A percentile compares a stretch with the other conserved stretches of the same genome.
These are phyloP conservation scores for Aspergillus chevalieri DNA, from an alignment of 2,329 filamentous ascomycete species.

Conservation along the genomic window DNA sequence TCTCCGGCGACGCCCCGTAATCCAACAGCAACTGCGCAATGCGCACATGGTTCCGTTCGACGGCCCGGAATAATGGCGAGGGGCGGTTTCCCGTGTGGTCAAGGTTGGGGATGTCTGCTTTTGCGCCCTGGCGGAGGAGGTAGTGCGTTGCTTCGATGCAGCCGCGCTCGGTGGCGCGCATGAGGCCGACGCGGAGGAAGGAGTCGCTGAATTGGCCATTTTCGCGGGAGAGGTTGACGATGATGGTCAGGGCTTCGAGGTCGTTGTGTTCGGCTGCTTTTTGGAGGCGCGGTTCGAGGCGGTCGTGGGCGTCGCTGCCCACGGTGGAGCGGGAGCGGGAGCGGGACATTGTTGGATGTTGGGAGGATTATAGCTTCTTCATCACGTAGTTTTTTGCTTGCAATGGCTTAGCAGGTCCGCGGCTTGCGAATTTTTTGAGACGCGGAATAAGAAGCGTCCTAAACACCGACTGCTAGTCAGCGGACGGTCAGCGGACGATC, in stretches of 20 bases:
- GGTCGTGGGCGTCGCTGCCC: conserved; percentile 30
- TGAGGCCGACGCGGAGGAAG: conserved; percentile 35
- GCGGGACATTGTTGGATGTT: conserved; percentile 15
- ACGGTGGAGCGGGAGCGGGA: conserved; percentile 30
- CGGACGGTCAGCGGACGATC: too few species aligned
- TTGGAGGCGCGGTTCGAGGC: conserved; percentile 38
- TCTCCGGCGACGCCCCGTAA: conserved; percentile 25
- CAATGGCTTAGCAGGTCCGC: too few species aligned
- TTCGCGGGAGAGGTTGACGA: conserved; percentile 27
- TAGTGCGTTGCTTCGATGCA: conserved; percentile 25
- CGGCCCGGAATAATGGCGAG: conserved; percentile 33
- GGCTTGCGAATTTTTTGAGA: too few species aligned
- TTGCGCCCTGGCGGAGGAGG: conserved; percentile 34
- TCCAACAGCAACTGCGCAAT: conserved; percentile 42
- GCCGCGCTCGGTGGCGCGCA: conserved; percentile 37
- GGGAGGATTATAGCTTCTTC: background rate
- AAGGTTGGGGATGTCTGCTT: conserved; percentile 24
- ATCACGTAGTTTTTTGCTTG: background rate
- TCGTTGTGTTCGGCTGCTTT: conserved; percentile 35
- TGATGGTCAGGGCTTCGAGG: conserved; percentile 24
- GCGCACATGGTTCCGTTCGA: conserved; percentile 35
- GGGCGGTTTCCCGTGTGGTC: conserved; percentile 12
- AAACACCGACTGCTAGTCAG: too few species aligned
- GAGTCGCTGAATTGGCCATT: conserved; percentile 32
- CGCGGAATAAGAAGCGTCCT: too few species aligned